Conservation (phyloP, 164 flowering plant genomes). For the Vitis cinerea region DNA sequence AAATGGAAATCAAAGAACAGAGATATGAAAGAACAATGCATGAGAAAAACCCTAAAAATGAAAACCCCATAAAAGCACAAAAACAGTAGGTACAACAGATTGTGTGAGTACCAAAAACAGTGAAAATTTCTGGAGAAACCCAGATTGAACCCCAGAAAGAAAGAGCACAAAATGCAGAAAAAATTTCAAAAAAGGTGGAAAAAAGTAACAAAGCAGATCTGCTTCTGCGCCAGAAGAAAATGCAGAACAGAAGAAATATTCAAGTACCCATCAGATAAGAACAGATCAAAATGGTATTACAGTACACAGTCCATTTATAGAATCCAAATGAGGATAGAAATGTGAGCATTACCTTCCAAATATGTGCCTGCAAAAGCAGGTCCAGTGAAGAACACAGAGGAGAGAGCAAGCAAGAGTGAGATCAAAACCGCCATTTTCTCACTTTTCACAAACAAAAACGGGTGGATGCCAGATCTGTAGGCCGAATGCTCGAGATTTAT, state of each 20-base stretch:
- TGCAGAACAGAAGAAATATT: not conserved
- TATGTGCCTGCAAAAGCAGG: constrained; percentile 18
- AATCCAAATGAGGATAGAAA: not conserved
- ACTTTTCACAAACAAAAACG: not conserved
- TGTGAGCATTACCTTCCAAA: constrained; percentile 25
- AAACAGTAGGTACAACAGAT: no score
- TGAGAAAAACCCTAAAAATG: no score
- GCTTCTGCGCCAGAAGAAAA: not conserved
- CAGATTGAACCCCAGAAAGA: no score
- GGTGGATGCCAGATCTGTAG: not conserved
- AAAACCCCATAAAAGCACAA: no score
- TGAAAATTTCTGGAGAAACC: no score
- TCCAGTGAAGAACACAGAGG: constrained; percentile 10
- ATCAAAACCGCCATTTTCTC: constrained; percentile 12
- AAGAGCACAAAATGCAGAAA: not conserved
- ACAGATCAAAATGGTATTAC: constrained; percentile 1
- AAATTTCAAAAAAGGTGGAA: not conserved
- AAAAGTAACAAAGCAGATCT: not conserved
- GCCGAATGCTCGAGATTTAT: constrained; percentile 4
- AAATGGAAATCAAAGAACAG: no score
- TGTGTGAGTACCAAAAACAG: no score
- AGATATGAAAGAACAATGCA: no score
- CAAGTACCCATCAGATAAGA: not conserved
- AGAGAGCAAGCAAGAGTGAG: constrained; percentile 18
- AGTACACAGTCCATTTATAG: not conserved